Evolutionary conservation across 768 basidiomycete genomes (phyloP).

Genomic region (Paxillus ammoniavirescens): DNA sequence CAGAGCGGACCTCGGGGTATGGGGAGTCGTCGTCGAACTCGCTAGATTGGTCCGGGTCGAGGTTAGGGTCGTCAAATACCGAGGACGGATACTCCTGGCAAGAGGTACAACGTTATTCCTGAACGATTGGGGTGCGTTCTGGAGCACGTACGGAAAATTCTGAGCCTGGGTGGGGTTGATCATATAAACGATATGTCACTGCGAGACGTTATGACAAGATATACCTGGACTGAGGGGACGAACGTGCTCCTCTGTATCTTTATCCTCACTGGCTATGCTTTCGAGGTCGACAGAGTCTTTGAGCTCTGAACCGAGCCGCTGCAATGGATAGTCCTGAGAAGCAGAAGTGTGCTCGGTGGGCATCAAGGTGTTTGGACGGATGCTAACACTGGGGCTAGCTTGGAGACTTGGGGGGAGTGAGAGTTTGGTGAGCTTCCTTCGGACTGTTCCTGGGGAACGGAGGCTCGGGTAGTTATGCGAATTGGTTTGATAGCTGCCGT

Average conservation of each 20-base stretch:
- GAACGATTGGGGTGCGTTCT: not conserved
- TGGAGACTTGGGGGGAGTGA: constrained; percentile 5
- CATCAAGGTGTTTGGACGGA: constrained; percentile 15
- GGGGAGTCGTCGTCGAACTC: constrained; percentile 60
- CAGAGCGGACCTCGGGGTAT: constrained; percentile 70
- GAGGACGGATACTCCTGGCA: constrained; percentile 5
- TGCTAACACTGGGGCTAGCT: constrained; percentile 8
- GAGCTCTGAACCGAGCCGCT: constrained; percentile 3
- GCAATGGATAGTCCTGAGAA: constrained; percentile 16
- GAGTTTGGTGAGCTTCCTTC: constrained; percentile 8
- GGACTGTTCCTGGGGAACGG: constrained; percentile 14
- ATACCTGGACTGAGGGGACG: constrained; percentile 18
- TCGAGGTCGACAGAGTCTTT: constrained; percentile 11
- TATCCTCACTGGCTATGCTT: constrained; percentile 20
- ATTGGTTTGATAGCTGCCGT: not conserved
- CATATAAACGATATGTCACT: not conserved
- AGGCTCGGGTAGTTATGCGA: constrained; percentile 16
- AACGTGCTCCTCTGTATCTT: constrained; percentile 19
- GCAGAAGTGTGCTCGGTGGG: constrained; percentile 11
- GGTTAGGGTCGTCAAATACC: constrained; percentile 25
- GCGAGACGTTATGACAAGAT: constrained; percentile 5
- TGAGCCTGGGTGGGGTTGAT: constrained; percentile 12
- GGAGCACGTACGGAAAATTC: constrained; percentile 16
- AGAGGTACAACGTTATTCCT: not conserved
- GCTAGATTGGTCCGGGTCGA: constrained; percentile 10